phyloP scores from a whole-genome alignment of 169 alveolate species.

The Theileria luwenshuni region DNA sequence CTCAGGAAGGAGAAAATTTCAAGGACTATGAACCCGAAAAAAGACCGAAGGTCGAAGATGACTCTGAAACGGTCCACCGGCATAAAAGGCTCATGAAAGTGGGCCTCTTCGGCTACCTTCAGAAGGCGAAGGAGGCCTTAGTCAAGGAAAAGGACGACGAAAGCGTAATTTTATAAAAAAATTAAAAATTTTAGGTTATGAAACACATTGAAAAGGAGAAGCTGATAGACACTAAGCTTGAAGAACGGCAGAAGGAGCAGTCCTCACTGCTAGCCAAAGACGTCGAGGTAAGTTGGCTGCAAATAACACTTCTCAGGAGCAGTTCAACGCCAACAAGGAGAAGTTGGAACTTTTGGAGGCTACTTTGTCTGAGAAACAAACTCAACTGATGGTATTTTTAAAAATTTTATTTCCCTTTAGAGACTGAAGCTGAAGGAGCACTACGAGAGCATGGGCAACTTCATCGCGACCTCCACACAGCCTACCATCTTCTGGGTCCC shows the following conservation, averaged over 20 bases:
- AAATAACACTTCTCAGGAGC: conserved; percentile 15
- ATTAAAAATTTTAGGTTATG: conserved; percentile 34
- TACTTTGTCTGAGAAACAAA: conserved; percentile 23
- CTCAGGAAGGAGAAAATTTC: conserved; percentile 19
- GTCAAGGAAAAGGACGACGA: conserved; percentile 67
- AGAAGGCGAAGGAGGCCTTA: conserved; percentile 71
- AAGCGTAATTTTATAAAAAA: conserved; percentile 36
- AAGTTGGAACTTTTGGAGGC: conserved; percentile 14
- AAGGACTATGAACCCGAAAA: conserved; percentile 49
- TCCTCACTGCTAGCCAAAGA: conserved; percentile 37
- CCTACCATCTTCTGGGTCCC: conserved; percentile 80
- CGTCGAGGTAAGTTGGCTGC: conserved; percentile 28
- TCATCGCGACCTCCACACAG: conserved; percentile 72
- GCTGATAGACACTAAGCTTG: conserved; percentile 61
- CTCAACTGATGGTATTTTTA: conserved; percentile 26
- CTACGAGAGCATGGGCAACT: conserved; percentile 72
- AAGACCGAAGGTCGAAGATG: conserved; percentile 67
- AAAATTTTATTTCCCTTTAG: conserved; percentile 36
- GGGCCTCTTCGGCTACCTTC: conserved; percentile 68
- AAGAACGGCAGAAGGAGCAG: conserved; percentile 54
- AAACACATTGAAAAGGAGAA: conserved; percentile 67
- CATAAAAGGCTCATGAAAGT: conserved; percentile 66
- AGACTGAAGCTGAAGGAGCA: conserved; percentile 59
- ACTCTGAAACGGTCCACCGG: conserved; percentile 62
- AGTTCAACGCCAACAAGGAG: conserved; percentile 22